Evolutionary conservation across 768 basidiomycete species (phyloP).

Genomic region (Boletus patriciae): DNA sequence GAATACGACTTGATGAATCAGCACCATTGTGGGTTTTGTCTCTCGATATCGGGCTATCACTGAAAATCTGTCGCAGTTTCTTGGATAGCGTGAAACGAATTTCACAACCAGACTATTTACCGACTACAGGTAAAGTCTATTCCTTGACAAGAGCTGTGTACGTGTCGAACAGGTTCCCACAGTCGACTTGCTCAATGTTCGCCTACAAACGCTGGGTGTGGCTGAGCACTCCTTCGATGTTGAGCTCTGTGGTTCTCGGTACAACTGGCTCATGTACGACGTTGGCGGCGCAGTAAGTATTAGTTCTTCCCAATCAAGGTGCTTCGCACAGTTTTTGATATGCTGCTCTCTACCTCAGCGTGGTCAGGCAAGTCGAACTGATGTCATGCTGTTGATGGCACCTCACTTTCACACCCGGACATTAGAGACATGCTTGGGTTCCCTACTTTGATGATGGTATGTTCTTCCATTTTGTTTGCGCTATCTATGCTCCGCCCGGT

Average conservation of each 20-base stretch:
- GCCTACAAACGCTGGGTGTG: slow-evolving; percentile 77
- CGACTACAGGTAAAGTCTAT: slow-evolving; percentile 55
- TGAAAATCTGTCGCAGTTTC: slow-evolving; percentile 50
- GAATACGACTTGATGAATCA: slow-evolving; percentile 71
- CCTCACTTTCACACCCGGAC: slow-evolving; percentile 14
- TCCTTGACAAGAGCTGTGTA: not conserved
- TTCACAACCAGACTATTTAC: slow-evolving; percentile 65
- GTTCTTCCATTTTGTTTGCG: slow-evolving; percentile 27
- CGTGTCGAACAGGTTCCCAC: slow-evolving; percentile 6
- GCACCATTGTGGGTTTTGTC: slow-evolving; percentile 61
- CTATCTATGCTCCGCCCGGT: slow-evolving; percentile 9
- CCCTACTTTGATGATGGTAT: slow-evolving; percentile 84
- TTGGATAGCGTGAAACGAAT: slow-evolving; percentile 65
- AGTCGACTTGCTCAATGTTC: slow-evolving; percentile 80
- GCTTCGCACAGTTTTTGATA: not conserved
- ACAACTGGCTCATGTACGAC: slow-evolving; percentile 80
- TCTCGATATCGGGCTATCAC: not conserved
- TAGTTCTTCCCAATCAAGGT: not conserved
- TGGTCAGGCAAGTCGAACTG: slow-evolving; percentile 50
- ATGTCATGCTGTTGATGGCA: slow-evolving; percentile 13
- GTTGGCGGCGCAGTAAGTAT: slow-evolving; percentile 76
- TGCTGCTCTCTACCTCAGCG: slow-evolving; percentile 40
- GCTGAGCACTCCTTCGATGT: slow-evolving; percentile 75
- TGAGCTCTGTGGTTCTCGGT: slow-evolving; percentile 57
- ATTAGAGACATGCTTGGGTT: slow-evolving; percentile 75